These are phyloP conservation scores for Lachancea fermentati DNA, from an alignment of 805 yeast genomes.

Conservation along the genomic window DNA sequence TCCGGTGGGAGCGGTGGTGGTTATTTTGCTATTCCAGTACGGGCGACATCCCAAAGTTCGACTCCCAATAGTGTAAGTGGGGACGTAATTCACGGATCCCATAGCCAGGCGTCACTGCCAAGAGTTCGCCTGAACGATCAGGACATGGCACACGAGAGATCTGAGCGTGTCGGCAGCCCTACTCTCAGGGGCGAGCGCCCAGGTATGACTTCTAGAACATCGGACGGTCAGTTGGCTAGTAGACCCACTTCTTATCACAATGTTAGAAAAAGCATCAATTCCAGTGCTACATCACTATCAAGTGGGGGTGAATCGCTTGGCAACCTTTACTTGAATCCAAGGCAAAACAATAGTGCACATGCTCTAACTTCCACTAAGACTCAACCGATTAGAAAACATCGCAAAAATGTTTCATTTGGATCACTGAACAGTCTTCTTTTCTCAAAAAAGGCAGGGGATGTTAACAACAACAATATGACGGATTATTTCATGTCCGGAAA, in stretches of 20 bases:
- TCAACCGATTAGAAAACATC: conserved; percentile 29
- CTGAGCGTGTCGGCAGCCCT: conserved; percentile 1
- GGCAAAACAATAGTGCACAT: conserved; percentile 7
- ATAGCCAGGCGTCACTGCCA: conserved; percentile 12
- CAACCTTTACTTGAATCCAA: conserved; percentile 6
- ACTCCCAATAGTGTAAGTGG: conserved; percentile 11
- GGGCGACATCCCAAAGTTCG: conserved; percentile 17
- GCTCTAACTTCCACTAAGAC: conserved; percentile 8
- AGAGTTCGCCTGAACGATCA: conserved; percentile 19
- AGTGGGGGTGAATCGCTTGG: conserved; percentile 2
- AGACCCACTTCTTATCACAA: conserved; percentile 11
- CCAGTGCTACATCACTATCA: conserved; percentile 12
- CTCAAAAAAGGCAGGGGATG: conserved; percentile 25
- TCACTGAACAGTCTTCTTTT: conserved; percentile 32
- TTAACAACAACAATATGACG: conserved; percentile 17
- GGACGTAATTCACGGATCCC: neutral
- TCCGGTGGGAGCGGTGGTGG: conserved; percentile 31
- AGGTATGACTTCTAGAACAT: neutral
- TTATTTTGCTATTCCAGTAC: conserved; percentile 32
- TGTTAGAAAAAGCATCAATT: conserved; percentile 11
- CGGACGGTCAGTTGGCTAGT: conserved; percentile 5
- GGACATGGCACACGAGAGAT: conserved; percentile 9
- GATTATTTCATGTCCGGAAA: conserved; percentile 28
- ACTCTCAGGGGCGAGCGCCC: neutral
- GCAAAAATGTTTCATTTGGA: conserved; percentile 32